Evolutionary conservation across 352 stramenopile species (phyloP), one percentile per base, ranked within the genome.

Genomic region (Phytopythium sindhum): DNA sequence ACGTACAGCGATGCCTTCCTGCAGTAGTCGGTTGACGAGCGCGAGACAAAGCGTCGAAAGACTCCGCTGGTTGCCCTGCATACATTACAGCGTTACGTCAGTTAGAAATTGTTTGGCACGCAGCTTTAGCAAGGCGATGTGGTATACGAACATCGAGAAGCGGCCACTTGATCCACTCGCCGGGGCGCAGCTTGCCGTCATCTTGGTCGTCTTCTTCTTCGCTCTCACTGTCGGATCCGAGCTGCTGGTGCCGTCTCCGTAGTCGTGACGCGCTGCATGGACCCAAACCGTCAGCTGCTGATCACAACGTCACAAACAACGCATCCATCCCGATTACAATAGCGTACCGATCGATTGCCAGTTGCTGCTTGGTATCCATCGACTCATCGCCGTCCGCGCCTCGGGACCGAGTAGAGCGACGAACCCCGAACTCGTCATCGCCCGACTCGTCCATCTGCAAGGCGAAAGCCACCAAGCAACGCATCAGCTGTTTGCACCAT

Each of bases 131-230:
- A 2, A 4, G 41, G 26, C 21, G 11, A 29, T 29, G 37, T 4
- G 29, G 21, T 19, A 11, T 21, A 48, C 69, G 33, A 54, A 85
- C 76, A 66, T 88, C 80, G 24, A 89, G 63, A 31, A 73, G 61
- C 21, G 76, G 74, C 86, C 86, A 95, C 55, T 93, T 75, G 41
- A 95, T 79, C 86, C 84, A 95, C 28, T 86, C 67, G 52, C 76
- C 72, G 39, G 61, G 54, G 28, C 28, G 52, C 28, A 57, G 31
- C 21, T 48, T 35, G 4, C 15, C 11, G 45, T 63, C n/a, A 14
- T 77, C 69, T 0, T 83, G 62, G 8, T 78, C 71, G 33, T 82
- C 69, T 4, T 74, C 64, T 3, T 66, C 67, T 17, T 77, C 66
- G 14, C 75, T 42, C 24, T 80, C 69, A 41, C 75, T 81, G 35